Percentiles rank a stretch among this genome's conserved stretches.
Evolutionary conservation across 2,329 filamentous ascomycete species (phyloP).

Genomic region (Periconia sp.): DNA sequence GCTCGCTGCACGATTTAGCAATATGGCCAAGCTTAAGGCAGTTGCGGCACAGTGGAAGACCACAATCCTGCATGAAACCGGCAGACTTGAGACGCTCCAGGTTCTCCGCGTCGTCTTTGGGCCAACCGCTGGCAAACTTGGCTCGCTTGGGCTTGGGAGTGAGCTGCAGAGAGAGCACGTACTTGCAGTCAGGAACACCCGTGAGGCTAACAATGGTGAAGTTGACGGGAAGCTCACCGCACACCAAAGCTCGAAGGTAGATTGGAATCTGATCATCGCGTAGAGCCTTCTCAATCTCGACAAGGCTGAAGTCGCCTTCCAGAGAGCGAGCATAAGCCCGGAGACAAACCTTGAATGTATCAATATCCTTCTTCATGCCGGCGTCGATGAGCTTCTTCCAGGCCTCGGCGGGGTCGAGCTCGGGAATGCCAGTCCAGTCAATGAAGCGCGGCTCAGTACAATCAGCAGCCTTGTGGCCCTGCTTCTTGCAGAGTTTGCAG

Average conservation of each 20-base stretch:
- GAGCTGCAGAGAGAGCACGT: conserved; percentile 64
- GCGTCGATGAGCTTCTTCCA: conserved; percentile 55
- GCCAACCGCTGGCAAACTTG: conserved; percentile 61
- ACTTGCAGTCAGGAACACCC: conserved; percentile 64
- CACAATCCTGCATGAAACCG: conserved; percentile 63
- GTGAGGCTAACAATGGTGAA: conserved; percentile 57
- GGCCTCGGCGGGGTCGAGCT: conserved; percentile 51
- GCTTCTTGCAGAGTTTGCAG: conserved; percentile 57
- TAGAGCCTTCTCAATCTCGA: conserved; percentile 54
- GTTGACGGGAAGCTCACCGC: conserved; percentile 46
- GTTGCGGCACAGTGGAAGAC: conserved; percentile 63
- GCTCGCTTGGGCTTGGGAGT: conserved; percentile 56
- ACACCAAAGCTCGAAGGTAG: conserved; percentile 54
- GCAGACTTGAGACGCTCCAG: conserved; percentile 65
- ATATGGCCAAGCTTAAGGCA: conserved; percentile 67
- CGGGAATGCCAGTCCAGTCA: conserved; percentile 45
- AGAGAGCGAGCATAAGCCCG: conserved; percentile 53
- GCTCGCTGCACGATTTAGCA: conserved; percentile 61
- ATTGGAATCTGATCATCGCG: conserved; percentile 51
- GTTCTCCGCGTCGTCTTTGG: conserved; percentile 61
- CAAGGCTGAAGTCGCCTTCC: conserved; percentile 43
- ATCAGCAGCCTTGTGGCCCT: conserved; percentile 51
- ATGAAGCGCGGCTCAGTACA: conserved; percentile 45
- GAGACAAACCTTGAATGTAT: conserved; percentile 51
- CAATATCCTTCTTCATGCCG: conserved; percentile 52